Evolutionary conservation across 2,329 filamentous ascomycete species (phyloP).

Genomic region (Claviceps purpurea): DNA sequence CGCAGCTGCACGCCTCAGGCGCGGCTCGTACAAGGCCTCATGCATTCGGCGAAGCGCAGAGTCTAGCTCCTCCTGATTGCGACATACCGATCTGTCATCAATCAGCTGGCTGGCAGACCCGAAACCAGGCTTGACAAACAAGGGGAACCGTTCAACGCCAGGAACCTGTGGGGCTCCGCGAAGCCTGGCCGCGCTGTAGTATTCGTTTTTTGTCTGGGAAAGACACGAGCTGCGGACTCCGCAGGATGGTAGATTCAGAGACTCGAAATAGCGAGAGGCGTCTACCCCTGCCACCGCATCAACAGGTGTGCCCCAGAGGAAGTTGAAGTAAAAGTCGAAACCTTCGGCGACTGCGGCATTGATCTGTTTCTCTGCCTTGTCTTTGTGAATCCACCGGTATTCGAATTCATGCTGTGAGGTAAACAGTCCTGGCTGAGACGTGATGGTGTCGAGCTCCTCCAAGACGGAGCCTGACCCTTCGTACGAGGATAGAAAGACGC

Average conservation of each 20-base stretch:
- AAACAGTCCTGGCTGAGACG: neutral
- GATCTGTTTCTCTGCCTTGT: neutral
- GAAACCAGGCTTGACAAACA: neutral
- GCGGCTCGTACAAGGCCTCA: neutral
- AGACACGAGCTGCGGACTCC: neutral
- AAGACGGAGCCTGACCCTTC: neutral
- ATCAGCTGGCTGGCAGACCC: conserved; percentile 1
- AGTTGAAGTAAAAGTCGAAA: neutral
- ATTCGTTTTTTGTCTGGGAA: neutral
- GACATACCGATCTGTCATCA: neutral
- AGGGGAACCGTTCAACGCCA: neutral
- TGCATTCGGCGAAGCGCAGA: neutral
- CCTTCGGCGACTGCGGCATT: neutral
- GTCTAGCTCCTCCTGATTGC: neutral
- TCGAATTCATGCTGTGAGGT: neutral
- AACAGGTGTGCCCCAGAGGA: neutral
- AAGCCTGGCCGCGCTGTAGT: neutral
- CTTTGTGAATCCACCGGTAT: neutral
- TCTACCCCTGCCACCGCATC: neutral
- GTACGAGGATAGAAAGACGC: neutral
- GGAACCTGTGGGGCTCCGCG: neutral
- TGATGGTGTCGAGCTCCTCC: neutral
- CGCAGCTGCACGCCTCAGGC: neutral
- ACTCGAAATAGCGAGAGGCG: neutral
- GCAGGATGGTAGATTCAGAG: neutral